Percentiles rank a stretch among this genome's conserved stretches.
Conservation (phyloP, 2,329 filamentous ascomycete genomes). For the Xenosphaeropsis pyriputrescens region DNA sequence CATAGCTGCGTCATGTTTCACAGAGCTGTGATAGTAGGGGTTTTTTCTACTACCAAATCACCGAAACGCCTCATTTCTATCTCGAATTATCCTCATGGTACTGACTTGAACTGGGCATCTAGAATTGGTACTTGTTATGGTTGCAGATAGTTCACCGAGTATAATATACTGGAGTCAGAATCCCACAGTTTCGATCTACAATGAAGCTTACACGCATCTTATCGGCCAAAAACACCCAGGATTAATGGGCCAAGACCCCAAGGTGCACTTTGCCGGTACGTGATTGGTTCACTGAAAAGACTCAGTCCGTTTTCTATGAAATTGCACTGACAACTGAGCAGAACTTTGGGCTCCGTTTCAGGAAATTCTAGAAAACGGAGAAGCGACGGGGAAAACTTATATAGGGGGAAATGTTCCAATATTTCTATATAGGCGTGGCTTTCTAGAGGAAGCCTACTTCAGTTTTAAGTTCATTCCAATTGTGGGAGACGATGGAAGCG, state of each 20-base stretch:
- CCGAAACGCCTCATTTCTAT: too few relatives aligned
- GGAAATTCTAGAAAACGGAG: slow-evolving; percentile 13
- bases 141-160: slow-evolving; percentile 19
- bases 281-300: too few relatives aligned
- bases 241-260: slow-evolving; percentile 19
- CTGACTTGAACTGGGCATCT: slow-evolving; percentile 28
- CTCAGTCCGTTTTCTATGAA: slow-evolving; percentile 19
- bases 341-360: slow-evolving; percentile 19
- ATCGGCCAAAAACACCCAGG: slow-evolving; percentile 18
- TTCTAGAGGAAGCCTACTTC: slow-evolving; percentile 21
- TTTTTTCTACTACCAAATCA: too few relatives aligned
- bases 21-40: too few relatives aligned
- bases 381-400: slow-evolving; percentile 10
- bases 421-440: slow-evolving; percentile 17
- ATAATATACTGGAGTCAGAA: slow-evolving; percentile 32
- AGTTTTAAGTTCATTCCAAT: slow-evolving; percentile 25
- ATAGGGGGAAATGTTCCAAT: slow-evolving; percentile 12
- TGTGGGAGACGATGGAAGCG: slow-evolving; percentile 23
- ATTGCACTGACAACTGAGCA: slow-evolving; percentile 23
- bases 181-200: slow-evolving; percentile 18
- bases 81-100: slow-evolving; percentile 18
- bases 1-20: too few relatives aligned
- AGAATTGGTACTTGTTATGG: slow-evolving; percentile 16
- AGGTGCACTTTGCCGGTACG: slow-evolving; percentile 16
- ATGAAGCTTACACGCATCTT: slow-evolving; percentile 18